Evolutionary conservation across 257 asterid species (phyloP).

Genomic region (Cynanchum wilfordii): DNA sequence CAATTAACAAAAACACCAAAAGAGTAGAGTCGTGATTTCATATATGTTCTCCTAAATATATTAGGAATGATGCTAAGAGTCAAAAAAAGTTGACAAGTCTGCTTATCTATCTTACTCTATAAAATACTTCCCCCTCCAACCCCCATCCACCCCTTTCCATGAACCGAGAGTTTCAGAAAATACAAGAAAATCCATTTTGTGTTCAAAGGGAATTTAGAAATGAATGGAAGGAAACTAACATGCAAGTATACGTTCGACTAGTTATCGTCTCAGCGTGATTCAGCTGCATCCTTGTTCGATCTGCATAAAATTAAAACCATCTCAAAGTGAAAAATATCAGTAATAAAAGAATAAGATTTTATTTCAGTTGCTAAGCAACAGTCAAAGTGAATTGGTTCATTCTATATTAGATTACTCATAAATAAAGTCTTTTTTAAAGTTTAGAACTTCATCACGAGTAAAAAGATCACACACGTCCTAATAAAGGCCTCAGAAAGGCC

Average conservation of each 20-base stretch:
- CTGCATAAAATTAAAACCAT: slow-evolving; percentile 36
- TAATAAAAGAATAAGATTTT: not conserved
- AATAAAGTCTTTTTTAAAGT: not conserved
- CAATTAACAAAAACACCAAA: too few relatives aligned
- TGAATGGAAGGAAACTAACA: slow-evolving; percentile 39
- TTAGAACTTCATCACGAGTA: not conserved
- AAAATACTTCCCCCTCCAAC: too few relatives aligned
- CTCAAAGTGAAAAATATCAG: slow-evolving; percentile 1
- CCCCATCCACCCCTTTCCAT: too few relatives aligned
- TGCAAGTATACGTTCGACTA: slow-evolving; percentile 62
- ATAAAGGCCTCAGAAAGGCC: not conserved
- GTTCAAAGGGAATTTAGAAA: not conserved
- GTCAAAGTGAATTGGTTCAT: not conserved
- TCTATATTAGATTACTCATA: not conserved
- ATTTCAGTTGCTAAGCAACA: not conserved
- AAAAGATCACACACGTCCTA: not conserved
- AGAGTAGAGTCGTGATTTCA: too few relatives aligned
- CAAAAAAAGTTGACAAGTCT: not conserved
- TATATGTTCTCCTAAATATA: too few relatives aligned
- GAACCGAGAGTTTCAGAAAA: not conserved
- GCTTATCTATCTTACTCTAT: not conserved
- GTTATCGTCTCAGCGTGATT: slow-evolving; percentile 74
- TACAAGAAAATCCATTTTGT: not conserved
- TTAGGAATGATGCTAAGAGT: not conserved
- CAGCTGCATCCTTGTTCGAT: slow-evolving; percentile 69